Conservation (phyloP, 148 eudicot species). For the Gaultheria prostrata region DNA sequence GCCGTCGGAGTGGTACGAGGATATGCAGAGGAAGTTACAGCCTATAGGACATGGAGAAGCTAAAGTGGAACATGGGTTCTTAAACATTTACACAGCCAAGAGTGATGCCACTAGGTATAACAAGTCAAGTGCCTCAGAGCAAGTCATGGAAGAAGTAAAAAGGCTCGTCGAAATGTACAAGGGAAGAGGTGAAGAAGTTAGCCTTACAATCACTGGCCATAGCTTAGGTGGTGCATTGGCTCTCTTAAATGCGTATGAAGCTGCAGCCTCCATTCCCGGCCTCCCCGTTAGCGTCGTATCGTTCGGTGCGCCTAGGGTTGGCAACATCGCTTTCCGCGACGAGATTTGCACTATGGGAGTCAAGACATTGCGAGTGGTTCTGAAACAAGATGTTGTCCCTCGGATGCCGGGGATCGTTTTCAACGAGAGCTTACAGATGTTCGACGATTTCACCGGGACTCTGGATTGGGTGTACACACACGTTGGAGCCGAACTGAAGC, state of each 20-base stretch:
- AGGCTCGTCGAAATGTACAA: conserved; percentile 33
- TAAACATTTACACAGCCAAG: conserved; percentile 60
- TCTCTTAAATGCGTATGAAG: conserved; percentile 63
- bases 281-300: conserved; percentile 62
- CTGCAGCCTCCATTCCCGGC: conserved; percentile 36
- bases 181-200: conserved; percentile 52
- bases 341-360: conserved; percentile 57
- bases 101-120: conserved; percentile 48
- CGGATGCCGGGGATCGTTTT: conserved; percentile 59
- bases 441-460: conserved; percentile 55
- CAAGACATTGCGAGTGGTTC: conserved; percentile 50
- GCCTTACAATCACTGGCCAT: conserved; percentile 84
- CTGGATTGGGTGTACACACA: conserved; percentile 70
- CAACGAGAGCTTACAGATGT: conserved; percentile 54
- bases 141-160: conserved; percentile 54
- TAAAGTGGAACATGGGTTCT: conserved; percentile 68
- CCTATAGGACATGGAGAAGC: conserved; percentile 51
- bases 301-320: conserved; percentile 73
- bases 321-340: conserved; percentile 62
- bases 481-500: conserved; percentile 60
- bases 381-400: conserved; percentile 67
- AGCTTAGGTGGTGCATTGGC: conserved; percentile 80
- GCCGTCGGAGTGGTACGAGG: conserved; percentile 71
- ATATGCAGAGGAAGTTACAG: conserved; percentile 53
- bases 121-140: conserved; percentile 62